A percentile compares a stretch with the other conserved stretches of the same genome.
phyloP scores from a whole-genome alignment of 768 basidiomycete genomes.

The Auricularia sp. region DNA sequence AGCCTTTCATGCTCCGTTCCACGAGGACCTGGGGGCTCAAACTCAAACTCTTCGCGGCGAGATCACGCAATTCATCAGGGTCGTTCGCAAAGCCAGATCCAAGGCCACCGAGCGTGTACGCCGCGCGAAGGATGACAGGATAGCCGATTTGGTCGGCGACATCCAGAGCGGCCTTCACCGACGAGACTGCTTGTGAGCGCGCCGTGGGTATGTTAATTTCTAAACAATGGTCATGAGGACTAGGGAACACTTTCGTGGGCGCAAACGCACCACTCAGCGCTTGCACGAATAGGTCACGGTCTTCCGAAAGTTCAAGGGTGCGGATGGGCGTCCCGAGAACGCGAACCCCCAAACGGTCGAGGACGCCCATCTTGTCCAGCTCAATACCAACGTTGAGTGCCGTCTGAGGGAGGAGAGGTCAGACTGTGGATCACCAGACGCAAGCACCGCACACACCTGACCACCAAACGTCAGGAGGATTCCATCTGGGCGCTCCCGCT shows the following conservation, averaged over 20 bases:
- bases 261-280: constrained; percentile 75
- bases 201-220: constrained; percentile 97
- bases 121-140: constrained; percentile 92
- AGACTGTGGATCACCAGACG: not conserved
- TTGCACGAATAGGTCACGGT: constrained; percentile 90
- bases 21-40: constrained; percentile 71
- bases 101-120: constrained; percentile 95
- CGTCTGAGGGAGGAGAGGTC: constrained; percentile 26
- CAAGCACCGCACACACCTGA: constrained; percentile 30
- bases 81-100: constrained; percentile 97
- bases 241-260: not conserved
- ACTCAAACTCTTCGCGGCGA: constrained; percentile 83
- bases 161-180: constrained; percentile 82
- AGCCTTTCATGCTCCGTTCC: constrained; percentile 97
- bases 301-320: constrained; percentile 94
- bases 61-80: constrained; percentile 86
- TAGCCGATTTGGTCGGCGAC: constrained; percentile 91
- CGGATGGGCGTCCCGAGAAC: constrained; percentile 93
- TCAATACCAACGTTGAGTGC: constrained; percentile 96
- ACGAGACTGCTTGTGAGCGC: constrained; percentile 93
- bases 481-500: constrained; percentile 97
- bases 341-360: constrained; percentile 84
- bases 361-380: constrained; percentile 91
- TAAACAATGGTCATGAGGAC: constrained; percentile 23
- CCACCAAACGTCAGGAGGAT: constrained; percentile 97